These are phyloP conservation scores for Bimuria novae-zelandiae DNA, from an alignment of 2,329 filamentous ascomycete genomes.

Conservation along the genomic window DNA sequence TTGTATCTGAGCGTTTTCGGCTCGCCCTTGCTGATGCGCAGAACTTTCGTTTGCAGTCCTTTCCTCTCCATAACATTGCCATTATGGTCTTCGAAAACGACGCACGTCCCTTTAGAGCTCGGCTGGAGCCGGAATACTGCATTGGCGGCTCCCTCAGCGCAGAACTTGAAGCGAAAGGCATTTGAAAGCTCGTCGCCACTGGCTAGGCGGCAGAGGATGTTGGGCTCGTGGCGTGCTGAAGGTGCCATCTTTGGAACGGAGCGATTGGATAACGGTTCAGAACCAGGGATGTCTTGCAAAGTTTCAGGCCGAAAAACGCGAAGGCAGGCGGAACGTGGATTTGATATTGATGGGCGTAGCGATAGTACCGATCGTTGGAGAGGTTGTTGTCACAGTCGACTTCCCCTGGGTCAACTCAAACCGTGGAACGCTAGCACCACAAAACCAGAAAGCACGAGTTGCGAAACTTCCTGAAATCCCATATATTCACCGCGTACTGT, in stretches of 20 bases:
- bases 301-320: neutral
- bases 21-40: slow-evolving; percentile 37
- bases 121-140: slow-evolving; percentile 34
- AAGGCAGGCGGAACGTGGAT: too few relatives aligned
- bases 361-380: neutral
- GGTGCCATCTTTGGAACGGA: neutral
- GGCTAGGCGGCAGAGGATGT: slow-evolving; percentile 1
- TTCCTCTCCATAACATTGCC: slow-evolving; percentile 12
- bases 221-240: neutral
- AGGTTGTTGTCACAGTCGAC: neutral
- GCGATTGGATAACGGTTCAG: neutral
- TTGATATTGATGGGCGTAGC: neutral
- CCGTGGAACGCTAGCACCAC: neutral
- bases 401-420: neutral
- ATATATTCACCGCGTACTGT: neutral
- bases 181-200: neutral
- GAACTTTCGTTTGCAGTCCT: slow-evolving; percentile 24
- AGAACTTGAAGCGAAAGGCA: slow-evolving; percentile 23
- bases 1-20: slow-evolving; percentile 29
- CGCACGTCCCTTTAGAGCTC: slow-evolving; percentile 9
- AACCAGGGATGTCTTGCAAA: neutral
- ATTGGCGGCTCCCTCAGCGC: slow-evolving; percentile 43
- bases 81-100: slow-evolving; percentile 23
- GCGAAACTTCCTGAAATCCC: neutral
- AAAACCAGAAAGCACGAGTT: neutral